Evolutionary conservation across 345 rosid genomes (phyloP).

Genomic region (Populus alba): DNA sequence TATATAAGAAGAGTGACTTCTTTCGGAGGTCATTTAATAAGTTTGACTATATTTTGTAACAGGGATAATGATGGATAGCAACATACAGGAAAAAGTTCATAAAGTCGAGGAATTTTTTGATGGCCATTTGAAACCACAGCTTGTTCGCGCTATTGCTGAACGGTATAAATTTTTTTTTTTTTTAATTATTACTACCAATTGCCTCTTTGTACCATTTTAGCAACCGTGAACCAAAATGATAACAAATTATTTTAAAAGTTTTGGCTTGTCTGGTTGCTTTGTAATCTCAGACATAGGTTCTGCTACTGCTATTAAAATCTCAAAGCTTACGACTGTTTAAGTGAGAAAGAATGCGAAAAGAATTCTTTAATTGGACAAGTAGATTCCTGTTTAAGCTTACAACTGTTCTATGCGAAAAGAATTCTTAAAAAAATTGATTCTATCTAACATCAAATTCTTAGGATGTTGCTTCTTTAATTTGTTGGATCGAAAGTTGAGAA

Average conservation of each 20-base stretch:
- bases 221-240: too few species aligned
- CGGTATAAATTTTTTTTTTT: conserved; percentile 31
- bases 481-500: neutral
- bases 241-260: too few species aligned
- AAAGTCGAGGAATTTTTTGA: conserved; percentile 81
- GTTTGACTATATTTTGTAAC: neutral
- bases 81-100: conserved; percentile 51
- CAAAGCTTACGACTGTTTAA: neutral
- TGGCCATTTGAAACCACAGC: conserved; percentile 75
- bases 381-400: neutral
- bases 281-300: neutral
- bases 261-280: too few species aligned
- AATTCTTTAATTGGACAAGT: neutral
- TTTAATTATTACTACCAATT: neutral
- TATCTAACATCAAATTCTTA: neutral
- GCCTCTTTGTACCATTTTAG: neutral
- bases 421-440: neutral
- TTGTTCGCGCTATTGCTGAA: conserved; percentile 59
- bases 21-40: neutral
- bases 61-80: conserved; percentile 40
- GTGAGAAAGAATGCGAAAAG: neutral
- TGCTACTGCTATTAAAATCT: neutral
- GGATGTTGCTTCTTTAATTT: neutral
- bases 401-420: neutral
- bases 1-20: neutral